Evolutionary conservation across 2,329 filamentous ascomycete genomes (phyloP).

Genomic region (Aspergillus aculeatus): DNA sequence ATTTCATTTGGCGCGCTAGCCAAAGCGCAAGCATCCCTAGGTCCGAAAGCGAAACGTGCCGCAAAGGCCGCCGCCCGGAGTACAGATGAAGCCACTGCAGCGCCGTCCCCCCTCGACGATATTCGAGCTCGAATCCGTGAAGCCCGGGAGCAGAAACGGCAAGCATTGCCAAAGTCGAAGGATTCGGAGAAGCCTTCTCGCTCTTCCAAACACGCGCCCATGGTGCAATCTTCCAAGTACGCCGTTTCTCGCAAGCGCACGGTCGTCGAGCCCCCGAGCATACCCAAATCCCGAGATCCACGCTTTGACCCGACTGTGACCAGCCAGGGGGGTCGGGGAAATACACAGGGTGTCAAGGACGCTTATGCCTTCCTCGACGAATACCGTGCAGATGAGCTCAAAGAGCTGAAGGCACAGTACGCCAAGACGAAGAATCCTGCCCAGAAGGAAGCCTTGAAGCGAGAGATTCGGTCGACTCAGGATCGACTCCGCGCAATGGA

Average conservation of each 20-base stretch:
- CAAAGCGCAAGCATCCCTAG: constrained; percentile 74
- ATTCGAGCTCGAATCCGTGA: constrained; percentile 43
- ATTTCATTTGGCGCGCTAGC: constrained; percentile 90
- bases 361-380: constrained; percentile 87
- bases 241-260: constrained; percentile 79
- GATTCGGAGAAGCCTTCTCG: constrained; percentile 40
- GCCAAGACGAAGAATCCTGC: constrained; percentile 64
- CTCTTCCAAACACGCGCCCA: constrained; percentile 84
- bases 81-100: constrained; percentile 14
- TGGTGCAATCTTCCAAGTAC: constrained; percentile 75
- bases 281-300: constrained; percentile 73
- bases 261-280: constrained; percentile 58
- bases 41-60: constrained; percentile 37
- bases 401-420: constrained; percentile 67
- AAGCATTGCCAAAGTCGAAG: constrained; percentile 28
- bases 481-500: constrained; percentile 70
- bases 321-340: constrained; percentile 32
- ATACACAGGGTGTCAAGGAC: constrained; percentile 56
- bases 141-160: constrained; percentile 43
- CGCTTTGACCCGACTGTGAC: constrained; percentile 71
- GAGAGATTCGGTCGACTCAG: constrained; percentile 73
- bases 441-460: constrained; percentile 69
- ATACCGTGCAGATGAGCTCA: constrained; percentile 82
- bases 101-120: constrained; percentile 35
- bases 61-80: constrained; percentile 16